Base-by-base conservation (phyloP, 2,329 filamentous ascomycete species). In the Hirsutella rhossiliensis region DNA sequence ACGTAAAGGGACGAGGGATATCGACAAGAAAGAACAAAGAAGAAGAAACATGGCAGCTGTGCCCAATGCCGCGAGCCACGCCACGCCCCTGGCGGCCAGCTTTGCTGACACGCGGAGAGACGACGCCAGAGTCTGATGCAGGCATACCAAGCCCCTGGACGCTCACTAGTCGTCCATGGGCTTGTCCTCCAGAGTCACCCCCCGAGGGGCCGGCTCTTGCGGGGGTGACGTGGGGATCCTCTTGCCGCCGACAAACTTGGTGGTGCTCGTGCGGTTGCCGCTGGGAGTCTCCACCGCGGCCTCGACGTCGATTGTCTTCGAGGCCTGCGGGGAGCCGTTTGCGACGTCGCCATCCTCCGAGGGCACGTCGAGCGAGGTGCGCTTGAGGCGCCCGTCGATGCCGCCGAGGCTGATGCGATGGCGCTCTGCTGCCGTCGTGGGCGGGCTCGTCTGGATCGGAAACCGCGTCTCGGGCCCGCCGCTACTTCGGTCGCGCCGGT, bases 351-450 rank as follows among this genome's bases (percentile, higher is more conserved):
- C 43, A 6, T 74, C 71, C 47, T 67, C 74, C 40, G 76, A 76
- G 3, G 89, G 89, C 3, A 96, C 88, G 54, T 94, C 87, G 2
- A 96, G 75, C 56, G 86, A 92, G 40, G 80, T 68, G 50, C 82
- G 71, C 62, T 79, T 80, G 46, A 69, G 56, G 41, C 50, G 50
- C 27, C 66, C 57, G 43, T 63, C 66, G 17, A 76, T 63, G 36
- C 73, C 71, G 43, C 69, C 69, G 43, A 78, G 54, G 56, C 68
- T 72, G 52, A 58, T 58, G 18, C 72, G 69, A 61, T 73, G 69
- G 42, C 70, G 65, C 55, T 71, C 76, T 45, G 65, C 76, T 45
- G 65, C 69, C 45, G 71, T 19, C n/a, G 41, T 66, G 40, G 69
- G 79, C 48, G 76, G 80, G 51, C 76, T 78, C 6, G 84, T 80